Evolutionary conservation across 345 rosid genomes (phyloP), one percentile per base, ranked within the genome.

Genomic region (Turnera subulata): DNA sequence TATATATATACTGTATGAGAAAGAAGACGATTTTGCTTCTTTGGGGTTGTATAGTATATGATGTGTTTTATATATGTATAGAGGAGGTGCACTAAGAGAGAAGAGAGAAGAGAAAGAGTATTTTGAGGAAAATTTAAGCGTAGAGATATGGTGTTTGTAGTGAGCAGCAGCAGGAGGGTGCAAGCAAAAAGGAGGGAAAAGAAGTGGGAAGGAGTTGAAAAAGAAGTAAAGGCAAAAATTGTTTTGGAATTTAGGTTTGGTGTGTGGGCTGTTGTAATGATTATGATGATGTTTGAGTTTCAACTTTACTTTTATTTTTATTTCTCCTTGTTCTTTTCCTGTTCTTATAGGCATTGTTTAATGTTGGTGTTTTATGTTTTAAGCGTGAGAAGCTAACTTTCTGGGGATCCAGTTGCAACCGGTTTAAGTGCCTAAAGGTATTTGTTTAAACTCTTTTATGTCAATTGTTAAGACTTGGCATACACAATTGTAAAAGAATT

Each of bases 201-300:
- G 58, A 29, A 50, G 53, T 48, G 58, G 66, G 56, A 50, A 58
- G 54, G 29, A 72, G 58, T 50, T 50, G 64, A 60, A 66, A 76
- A 67, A 46, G 51, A 48, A 52, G 62, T 11, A 50, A 69, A 52
- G 51, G 21, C 51, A 65, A 70, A 61, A 67, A 58, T 26, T 58
- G 55, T 45, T 61, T 54, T 49, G 74, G 53, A 51, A 55, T 69
- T 66, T 74, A 58, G 65, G 64, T 61, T 71, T 39, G 65, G 73
- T 46, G 15, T 53, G 63, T 54, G 65, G 62, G 63, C 52, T 63
- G 62, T 66, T 53, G 82, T 64, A 77, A 80, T 75, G 73, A 80
- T 80, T 62, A 7, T 33, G 39, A 18, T 63, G 63, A 46, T 63
- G 53, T 51, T 8, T 42, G 40, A n/a, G n/a, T n/a, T n/a, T n/a